These are phyloP conservation scores for Tricholoma flavovirens DNA, from an alignment of 768 basidiomycete genomes.

Conservation along the genomic window DNA sequence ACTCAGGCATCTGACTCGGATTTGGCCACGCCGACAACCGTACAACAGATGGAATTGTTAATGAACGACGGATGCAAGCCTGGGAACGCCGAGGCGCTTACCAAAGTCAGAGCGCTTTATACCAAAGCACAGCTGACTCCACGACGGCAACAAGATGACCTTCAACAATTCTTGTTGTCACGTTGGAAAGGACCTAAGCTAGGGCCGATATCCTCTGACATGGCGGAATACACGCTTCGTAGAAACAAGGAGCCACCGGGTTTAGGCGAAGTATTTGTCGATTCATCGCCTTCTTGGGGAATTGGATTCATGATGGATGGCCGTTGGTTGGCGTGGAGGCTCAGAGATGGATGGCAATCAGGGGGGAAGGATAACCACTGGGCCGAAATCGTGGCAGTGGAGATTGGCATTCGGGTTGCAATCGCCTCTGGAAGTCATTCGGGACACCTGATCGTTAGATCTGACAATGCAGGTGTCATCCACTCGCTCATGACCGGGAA, in stretches of 20 bases:
- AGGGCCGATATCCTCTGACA: too few relatives aligned
- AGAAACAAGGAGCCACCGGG: neutral
- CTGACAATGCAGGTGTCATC: slow-evolving; percentile 38
- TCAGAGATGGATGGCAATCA: slow-evolving; percentile 24
- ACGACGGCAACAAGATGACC: slow-evolving; percentile 5
- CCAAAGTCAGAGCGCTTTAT: slow-evolving; percentile 12
- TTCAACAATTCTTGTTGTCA: slow-evolving; percentile 17
- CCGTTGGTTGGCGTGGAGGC: slow-evolving; percentile 35
- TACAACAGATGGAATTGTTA: neutral
- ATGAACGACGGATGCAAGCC: slow-evolving; percentile 2
- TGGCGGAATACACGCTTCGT: neutral
- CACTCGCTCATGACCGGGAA: slow-evolving; percentile 21
- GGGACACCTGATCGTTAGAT: slow-evolving; percentile 25
- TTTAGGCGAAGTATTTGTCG: slow-evolving; percentile 28
- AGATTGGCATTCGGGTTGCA: slow-evolving; percentile 31
- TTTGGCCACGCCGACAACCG: neutral
- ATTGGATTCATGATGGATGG: slow-evolving; percentile 33
- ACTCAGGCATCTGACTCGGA: neutral
- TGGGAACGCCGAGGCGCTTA: slow-evolving; percentile 4
- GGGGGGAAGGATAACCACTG: slow-evolving; percentile 32
- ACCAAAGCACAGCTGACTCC: slow-evolving; percentile 17
- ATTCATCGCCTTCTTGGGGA: slow-evolving; percentile 34
- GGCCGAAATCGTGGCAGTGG: slow-evolving; percentile 41
- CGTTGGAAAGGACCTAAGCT: slow-evolving; percentile 11
- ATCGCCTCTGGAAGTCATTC: slow-evolving; percentile 17